Conservation (phyloP, 1,139 yeast genomes). For the Suhomyces wounanorum region DNA sequence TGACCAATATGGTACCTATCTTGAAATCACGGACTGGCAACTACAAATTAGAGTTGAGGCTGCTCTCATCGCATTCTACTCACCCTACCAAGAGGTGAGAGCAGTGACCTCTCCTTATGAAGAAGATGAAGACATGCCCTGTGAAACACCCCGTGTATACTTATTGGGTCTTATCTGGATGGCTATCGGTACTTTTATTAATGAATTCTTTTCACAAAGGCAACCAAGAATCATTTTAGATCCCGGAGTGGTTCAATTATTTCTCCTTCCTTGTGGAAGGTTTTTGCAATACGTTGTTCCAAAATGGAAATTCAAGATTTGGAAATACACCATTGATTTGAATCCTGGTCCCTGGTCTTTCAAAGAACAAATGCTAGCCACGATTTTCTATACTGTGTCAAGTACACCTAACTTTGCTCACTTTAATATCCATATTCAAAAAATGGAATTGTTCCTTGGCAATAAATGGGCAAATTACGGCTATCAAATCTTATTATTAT, state of each 20-base stretch:
- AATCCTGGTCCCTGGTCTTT: constrained; percentile 28
- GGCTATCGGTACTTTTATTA: constrained; percentile 55
- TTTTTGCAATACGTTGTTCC: constrained; percentile 28
- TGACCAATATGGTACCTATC: neutral
- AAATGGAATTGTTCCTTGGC: constrained; percentile 17
- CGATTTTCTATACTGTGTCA: constrained; percentile 22
- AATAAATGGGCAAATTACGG: constrained; percentile 22
- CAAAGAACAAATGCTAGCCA: constrained; percentile 27
- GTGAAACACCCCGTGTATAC: constrained; percentile 61
- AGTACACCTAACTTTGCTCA: constrained; percentile 16
- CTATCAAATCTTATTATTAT: constrained; percentile 19
- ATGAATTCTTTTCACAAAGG: constrained; percentile 60
- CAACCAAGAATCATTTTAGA: constrained; percentile 49
- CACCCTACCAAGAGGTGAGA: constrained; percentile 68
- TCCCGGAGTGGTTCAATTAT: constrained; percentile 55
- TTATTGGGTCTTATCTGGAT: constrained; percentile 57
- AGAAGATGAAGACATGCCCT: constrained; percentile 44
- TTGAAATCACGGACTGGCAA: constrained; percentile 17
- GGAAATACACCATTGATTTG: constrained; percentile 20
- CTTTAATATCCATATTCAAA: constrained; percentile 20
- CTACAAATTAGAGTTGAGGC: constrained; percentile 22
- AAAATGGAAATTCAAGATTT: constrained; percentile 20
- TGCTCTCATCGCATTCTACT: constrained; percentile 47
- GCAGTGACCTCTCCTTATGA: constrained; percentile 57
- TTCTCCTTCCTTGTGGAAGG: constrained; percentile 59